phyloP scores from a whole-genome alignment of 2,329 filamentous ascomycete genomes.

The Apiospora malaysiana region DNA sequence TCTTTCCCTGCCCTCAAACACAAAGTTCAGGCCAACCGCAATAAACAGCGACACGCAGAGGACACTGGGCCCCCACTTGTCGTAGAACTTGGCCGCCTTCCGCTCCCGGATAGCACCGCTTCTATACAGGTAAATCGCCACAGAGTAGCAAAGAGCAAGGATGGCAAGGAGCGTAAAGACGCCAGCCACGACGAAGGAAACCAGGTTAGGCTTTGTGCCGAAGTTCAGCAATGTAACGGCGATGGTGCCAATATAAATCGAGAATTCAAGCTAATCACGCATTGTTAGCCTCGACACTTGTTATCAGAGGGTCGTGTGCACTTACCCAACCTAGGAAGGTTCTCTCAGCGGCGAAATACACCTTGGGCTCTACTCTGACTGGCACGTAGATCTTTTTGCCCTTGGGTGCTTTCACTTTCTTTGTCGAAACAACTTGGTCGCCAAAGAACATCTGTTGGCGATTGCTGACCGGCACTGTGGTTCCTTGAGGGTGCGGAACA shows the following conservation, averaged over 20 bases:
- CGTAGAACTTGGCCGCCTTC: slow-evolving; percentile 88
- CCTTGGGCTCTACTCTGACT: slow-evolving; percentile 94
- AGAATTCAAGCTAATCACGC: slow-evolving; percentile 79
- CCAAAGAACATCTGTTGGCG: slow-evolving; percentile 60
- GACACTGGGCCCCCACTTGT: slow-evolving; percentile 81
- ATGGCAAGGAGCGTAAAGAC: slow-evolving; percentile 85
- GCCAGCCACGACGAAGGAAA: slow-evolving; percentile 73
- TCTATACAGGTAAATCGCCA: slow-evolving; percentile 86
- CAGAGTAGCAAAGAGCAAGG: slow-evolving; percentile 79
- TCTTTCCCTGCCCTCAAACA: slow-evolving; percentile 71
- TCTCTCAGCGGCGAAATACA: slow-evolving; percentile 94
- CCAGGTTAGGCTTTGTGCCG: slow-evolving; percentile 59
- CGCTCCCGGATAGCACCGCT: slow-evolving; percentile 84
- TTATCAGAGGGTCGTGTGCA: slow-evolving; percentile 25
- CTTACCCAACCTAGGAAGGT: slow-evolving; percentile 93
- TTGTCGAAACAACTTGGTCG: slow-evolving; percentile 58
- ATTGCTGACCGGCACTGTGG: slow-evolving; percentile 63
- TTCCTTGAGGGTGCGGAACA: slow-evolving; percentile 60
- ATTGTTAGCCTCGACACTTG: not conserved
- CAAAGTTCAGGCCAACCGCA: slow-evolving; percentile 82
- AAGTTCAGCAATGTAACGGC: slow-evolving; percentile 87
- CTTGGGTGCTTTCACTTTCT: slow-evolving; percentile 74
- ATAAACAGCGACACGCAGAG: slow-evolving; percentile 76
- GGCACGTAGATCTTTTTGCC: slow-evolving; percentile 96
- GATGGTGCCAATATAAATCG: slow-evolving; percentile 89